Percentiles rank a stretch among this genome's conserved stretches.
Evolutionary conservation across 345 rosid species (phyloP).

Genomic region (Streptanthus diversifolius): DNA sequence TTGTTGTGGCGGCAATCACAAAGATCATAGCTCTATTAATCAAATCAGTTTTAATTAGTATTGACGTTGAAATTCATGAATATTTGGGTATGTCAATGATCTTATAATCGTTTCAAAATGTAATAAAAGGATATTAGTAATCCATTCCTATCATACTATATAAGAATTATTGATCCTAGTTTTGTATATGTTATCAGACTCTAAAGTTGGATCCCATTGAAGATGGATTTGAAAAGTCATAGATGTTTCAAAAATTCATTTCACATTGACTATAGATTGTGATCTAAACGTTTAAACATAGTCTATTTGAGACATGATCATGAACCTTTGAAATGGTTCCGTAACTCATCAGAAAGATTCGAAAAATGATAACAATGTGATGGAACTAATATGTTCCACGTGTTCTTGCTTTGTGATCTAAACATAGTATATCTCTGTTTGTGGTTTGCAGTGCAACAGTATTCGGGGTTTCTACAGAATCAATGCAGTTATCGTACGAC

Average conservation of each 20-base stretch:
- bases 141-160: not conserved
- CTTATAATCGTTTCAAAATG: too few relatives aligned
- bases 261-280: not conserved
- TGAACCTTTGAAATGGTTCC: not conserved
- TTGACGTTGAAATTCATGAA: too few relatives aligned
- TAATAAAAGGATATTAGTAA: too few relatives aligned
- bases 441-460: slow-evolving; percentile 62
- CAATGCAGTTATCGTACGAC: slow-evolving; percentile 86
- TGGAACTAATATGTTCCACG: not conserved
- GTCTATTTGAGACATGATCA: not conserved
- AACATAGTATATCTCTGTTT: not conserved
- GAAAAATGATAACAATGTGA: not conserved
- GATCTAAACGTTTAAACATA: not conserved
- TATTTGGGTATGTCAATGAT: too few relatives aligned
- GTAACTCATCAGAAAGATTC: not conserved
- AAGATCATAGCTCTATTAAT: not conserved
- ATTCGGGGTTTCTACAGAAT: slow-evolving; percentile 88
- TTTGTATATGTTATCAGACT: not conserved
- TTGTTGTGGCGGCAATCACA: too few relatives aligned
- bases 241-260: not conserved
- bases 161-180: not conserved
- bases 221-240: not conserved
- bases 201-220: not conserved
- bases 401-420: not conserved
- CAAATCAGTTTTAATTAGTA: too few relatives aligned